These are phyloP conservation scores for Mortierella sp. DNA, from an alignment of 371 early-diverging fungal genomes.

Conservation along the genomic window DNA sequence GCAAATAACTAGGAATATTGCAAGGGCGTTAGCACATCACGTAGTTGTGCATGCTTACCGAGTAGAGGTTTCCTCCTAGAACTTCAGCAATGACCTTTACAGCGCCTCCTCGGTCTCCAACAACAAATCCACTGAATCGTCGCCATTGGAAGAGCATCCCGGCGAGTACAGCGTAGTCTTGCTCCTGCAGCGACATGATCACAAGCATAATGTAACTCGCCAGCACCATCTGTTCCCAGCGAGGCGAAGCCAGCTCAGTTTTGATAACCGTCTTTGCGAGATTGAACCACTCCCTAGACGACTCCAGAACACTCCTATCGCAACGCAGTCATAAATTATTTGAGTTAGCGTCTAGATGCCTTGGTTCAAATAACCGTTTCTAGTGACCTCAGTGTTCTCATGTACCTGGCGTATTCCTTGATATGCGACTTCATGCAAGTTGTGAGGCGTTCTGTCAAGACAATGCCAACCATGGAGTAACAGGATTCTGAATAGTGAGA, in stretches of 20 bases:
- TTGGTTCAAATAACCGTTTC: not conserved
- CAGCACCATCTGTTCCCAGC: slow-evolving; percentile 63
- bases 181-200: slow-evolving; percentile 63
- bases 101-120: slow-evolving; percentile 55
- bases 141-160: slow-evolving; percentile 62
- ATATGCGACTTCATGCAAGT: slow-evolving; percentile 53
- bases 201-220: slow-evolving; percentile 65
- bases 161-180: slow-evolving; percentile 65
- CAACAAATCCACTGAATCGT: slow-evolving; percentile 60
- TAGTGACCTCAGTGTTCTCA: not conserved
- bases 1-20: not conserved
- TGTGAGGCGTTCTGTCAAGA: slow-evolving; percentile 42
- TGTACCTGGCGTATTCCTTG: slow-evolving; percentile 56
- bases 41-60: slow-evolving; percentile 18
- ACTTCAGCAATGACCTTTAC: slow-evolving; percentile 56
- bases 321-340: not conserved
- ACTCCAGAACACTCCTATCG: slow-evolving; percentile 47
- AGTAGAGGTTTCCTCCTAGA: slow-evolving; percentile 40
- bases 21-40: not conserved
- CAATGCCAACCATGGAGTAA: slow-evolving; percentile 56
- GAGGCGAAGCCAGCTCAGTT: slow-evolving; percentile 35
- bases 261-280: slow-evolving; percentile 48
- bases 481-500: slow-evolving; percentile 56
- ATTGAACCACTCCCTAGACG: slow-evolving; percentile 54
- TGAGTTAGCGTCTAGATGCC: not conserved